Conservation (phyloP, 2,329 filamentous ascomycete species). For the Monosporascus ibericus region DNA sequence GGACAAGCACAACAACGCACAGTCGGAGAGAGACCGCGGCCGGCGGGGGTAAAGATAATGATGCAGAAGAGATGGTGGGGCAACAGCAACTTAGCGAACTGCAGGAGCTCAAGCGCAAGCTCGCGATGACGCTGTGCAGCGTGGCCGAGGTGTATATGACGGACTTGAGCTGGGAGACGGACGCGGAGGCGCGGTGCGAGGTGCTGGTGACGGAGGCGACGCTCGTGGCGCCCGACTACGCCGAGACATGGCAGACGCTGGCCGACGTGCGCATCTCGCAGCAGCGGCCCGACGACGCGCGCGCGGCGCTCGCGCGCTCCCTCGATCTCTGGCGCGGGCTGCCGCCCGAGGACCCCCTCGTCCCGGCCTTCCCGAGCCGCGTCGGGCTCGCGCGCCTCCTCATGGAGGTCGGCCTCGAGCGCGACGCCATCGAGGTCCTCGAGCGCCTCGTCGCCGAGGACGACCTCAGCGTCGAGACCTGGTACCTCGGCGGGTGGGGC, state of each 20-base stretch:
- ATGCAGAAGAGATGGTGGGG: neutral
- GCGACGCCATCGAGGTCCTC: slow-evolving; percentile 77
- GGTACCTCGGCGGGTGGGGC: slow-evolving; percentile 96
- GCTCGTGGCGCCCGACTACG: slow-evolving; percentile 70
- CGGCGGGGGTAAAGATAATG: slow-evolving; percentile 14
- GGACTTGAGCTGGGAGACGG: slow-evolving; percentile 85
- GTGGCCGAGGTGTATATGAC: slow-evolving; percentile 99
- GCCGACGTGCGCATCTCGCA: slow-evolving; percentile 94
- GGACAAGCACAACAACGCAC: neutral
- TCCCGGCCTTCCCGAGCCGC: slow-evolving; percentile 81
- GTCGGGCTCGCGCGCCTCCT: slow-evolving; percentile 79
- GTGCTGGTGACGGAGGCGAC: slow-evolving; percentile 84
- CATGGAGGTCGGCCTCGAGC: slow-evolving; percentile 84
- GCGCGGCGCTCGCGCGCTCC: slow-evolving; percentile 70
- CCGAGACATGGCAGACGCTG: slow-evolving; percentile 92
- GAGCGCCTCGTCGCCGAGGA: slow-evolving; percentile 82
- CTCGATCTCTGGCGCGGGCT: slow-evolving; percentile 78
- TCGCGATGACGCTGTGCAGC: slow-evolving; percentile 87
- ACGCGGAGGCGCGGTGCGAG: slow-evolving; percentile 86
- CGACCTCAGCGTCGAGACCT: slow-evolving; percentile 89
- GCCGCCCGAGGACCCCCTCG: slow-evolving; percentile 60
- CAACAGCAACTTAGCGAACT: slow-evolving; percentile 31
- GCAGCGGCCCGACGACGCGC: slow-evolving; percentile 69
- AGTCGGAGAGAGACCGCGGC: neutral
- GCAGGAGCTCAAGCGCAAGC: slow-evolving; percentile 68